A percentile compares a stretch with the other conserved stretches of the same genome.
phyloP scores from a whole-genome alignment of 1,284 basidiomycete genomes.

The Leccinum solheimii region DNA sequence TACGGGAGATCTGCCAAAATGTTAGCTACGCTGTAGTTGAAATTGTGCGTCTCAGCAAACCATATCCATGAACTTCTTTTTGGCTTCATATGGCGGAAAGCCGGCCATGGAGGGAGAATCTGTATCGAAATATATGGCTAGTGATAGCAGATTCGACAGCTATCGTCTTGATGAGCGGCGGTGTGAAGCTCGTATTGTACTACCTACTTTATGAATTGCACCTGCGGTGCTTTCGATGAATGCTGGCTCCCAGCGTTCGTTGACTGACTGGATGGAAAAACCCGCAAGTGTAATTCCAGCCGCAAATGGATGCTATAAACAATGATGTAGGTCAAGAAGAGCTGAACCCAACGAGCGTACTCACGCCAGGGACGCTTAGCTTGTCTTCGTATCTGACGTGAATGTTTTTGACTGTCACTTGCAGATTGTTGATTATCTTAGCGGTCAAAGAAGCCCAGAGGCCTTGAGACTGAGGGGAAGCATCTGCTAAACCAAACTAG shows the following conservation, averaged over 20 bases:
- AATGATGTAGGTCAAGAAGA: neutral
- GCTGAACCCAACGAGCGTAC: constrained; percentile 22
- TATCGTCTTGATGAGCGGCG: constrained; percentile 34
- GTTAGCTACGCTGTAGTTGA: constrained; percentile 3
- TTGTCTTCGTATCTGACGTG: constrained; percentile 97
- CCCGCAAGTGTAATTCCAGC: constrained; percentile 90
- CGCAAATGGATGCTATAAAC: constrained; percentile 85
- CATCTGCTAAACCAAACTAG: constrained; percentile 37
- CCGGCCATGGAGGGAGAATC: constrained; percentile 85
- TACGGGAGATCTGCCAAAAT: constrained; percentile 63
- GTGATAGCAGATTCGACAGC: constrained; percentile 85
- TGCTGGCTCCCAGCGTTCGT: constrained; percentile 89
- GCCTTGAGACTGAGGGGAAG: constrained; percentile 77
- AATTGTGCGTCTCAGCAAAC: constrained; percentile 38
- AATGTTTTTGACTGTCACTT: constrained; percentile 93
- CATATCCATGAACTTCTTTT: constrained; percentile 78
- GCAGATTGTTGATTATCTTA: constrained; percentile 96
- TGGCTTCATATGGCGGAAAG: constrained; percentile 64
- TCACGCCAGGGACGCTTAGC: constrained; percentile 87
- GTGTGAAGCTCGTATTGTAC: neutral
- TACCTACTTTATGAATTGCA: constrained; percentile 83
- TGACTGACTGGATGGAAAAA: constrained; percentile 93
- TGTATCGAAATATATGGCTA: constrained; percentile 96
- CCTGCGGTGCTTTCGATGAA: constrained; percentile 92
- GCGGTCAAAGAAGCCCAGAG: constrained; percentile 84